Conservation (phyloP, 805 yeast genomes). For the Saccharomycopsis fermentans region DNA sequence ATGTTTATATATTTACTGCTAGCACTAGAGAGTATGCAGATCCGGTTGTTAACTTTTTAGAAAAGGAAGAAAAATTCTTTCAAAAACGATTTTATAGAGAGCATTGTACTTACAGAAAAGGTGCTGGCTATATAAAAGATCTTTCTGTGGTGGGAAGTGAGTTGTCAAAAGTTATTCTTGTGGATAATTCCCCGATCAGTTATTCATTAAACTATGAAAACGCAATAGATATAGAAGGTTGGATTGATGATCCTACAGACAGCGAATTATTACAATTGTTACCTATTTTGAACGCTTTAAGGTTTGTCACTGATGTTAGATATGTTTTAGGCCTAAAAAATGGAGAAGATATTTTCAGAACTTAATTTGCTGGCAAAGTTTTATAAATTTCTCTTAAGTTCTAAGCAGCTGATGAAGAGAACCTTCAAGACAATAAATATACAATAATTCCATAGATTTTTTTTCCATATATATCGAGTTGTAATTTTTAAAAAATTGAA, state of each 20-base stretch:
- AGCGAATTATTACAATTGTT: slow-evolving; percentile 68
- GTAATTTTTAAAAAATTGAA: too few relatives aligned
- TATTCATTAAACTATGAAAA: slow-evolving; percentile 76
- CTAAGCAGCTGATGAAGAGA: too few relatives aligned
- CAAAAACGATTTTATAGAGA: slow-evolving; percentile 60
- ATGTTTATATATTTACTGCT: slow-evolving; percentile 87
- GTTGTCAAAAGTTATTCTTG: slow-evolving; percentile 58
- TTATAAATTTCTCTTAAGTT: not conserved
- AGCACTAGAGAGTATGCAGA: slow-evolving; percentile 93
- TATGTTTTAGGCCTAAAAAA: slow-evolving; percentile 60
- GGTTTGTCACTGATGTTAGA: slow-evolving; percentile 79
- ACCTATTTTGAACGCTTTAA: slow-evolving; percentile 67
- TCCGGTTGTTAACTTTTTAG: slow-evolving; percentile 90
- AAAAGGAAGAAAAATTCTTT: slow-evolving; percentile 48
- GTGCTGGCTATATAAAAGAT: slow-evolving; percentile 83
- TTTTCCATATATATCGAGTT: too few relatives aligned
- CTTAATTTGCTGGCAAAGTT: not conserved
- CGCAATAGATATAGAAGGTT: slow-evolving; percentile 91
- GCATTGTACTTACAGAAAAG: slow-evolving; percentile 67
- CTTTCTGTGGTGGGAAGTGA: slow-evolving; percentile 35
- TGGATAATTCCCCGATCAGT: slow-evolving; percentile 91
- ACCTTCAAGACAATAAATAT: too few relatives aligned
- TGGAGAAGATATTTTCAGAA: slow-evolving; percentile 54
- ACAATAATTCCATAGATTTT: too few relatives aligned
- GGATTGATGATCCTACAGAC: slow-evolving; percentile 96